These are phyloP conservation scores for Pythium myriotylum DNA, from an alignment of 352 stramenopile genomes.

Conservation along the genomic window DNA sequence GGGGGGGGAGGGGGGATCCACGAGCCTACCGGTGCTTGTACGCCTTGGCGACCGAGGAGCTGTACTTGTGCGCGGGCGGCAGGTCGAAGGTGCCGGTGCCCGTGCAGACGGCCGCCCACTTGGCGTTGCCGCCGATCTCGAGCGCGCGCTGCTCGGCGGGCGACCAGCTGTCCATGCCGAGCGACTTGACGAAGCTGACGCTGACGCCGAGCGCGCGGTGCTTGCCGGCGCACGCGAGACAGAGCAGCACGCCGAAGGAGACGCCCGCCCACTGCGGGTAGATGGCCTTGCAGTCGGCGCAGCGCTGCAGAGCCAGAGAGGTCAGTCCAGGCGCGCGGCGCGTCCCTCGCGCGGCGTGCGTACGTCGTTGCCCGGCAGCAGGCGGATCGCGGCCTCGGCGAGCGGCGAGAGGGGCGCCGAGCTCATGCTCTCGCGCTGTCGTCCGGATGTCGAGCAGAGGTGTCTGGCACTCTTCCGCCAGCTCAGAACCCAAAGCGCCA, in stretches of 20 bases:
- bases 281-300: constrained; percentile 77
- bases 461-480: too few species aligned
- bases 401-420: constrained; percentile 45
- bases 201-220: constrained; percentile 81
- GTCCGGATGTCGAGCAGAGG: not conserved
- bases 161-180: constrained; percentile 81
- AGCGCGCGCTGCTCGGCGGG: constrained; percentile 49
- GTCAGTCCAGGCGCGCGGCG: not conserved
- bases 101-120: constrained; percentile 76
- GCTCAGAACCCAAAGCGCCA: not conserved
- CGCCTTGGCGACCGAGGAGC: constrained; percentile 53
- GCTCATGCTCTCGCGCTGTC: not conserved
- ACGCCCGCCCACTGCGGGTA: constrained; percentile 85
- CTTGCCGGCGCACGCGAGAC: constrained; percentile 69
- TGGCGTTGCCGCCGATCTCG: constrained; percentile 80
- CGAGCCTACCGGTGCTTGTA: constrained; percentile 53
- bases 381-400: constrained; percentile 55
- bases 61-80: constrained; percentile 63
- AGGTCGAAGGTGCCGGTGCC: constrained; percentile 50
- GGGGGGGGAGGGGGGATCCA: too few species aligned
- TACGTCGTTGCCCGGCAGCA: constrained; percentile 80
- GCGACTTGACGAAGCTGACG: constrained; percentile 85
- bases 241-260: constrained; percentile 84
- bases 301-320: constrained; percentile 41
- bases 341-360: constrained; percentile 14